Conservation (phyloP, 495 filamentous ascomycete species). For the Neurospora terricola region DNA sequence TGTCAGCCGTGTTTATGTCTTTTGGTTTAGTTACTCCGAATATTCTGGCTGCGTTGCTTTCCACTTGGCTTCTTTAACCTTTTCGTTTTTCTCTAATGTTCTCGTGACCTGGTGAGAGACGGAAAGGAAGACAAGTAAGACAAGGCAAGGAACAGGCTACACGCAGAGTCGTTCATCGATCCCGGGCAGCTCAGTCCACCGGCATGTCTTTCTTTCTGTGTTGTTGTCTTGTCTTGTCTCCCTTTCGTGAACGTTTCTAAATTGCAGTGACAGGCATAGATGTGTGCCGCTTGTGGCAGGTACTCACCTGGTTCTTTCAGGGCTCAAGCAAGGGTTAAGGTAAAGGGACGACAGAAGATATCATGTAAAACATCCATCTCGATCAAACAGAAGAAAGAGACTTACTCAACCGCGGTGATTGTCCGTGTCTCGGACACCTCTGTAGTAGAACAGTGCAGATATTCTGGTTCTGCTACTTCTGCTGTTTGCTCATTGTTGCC, state of each 20-base stretch:
- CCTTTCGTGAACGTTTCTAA: background rate
- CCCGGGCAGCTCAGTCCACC: background rate
- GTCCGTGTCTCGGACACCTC: slow-evolving; percentile 25
- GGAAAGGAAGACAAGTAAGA: background rate
- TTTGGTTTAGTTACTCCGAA: background rate
- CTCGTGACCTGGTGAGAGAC: background rate
- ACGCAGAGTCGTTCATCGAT: background rate
- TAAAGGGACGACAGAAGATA: background rate
- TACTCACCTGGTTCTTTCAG: background rate
- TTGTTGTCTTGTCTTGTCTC: background rate
- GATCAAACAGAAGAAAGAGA: slow-evolving; percentile 9
- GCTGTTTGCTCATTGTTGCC: background rate
- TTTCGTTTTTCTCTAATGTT: background rate
- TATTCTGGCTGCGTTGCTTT: background rate
- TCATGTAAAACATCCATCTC: background rate
- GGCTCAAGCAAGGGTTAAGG: background rate
- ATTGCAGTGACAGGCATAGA: background rate
- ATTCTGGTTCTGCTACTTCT: slow-evolving; percentile 4
- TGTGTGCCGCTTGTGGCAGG: background rate
- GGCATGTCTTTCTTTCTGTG: background rate
- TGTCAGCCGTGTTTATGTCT: background rate
- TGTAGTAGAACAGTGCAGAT: slow-evolving; percentile 34
- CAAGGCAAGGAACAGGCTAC: background rate
- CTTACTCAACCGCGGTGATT: slow-evolving; percentile 53
- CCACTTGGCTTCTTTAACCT: background rate